These are phyloP conservation scores for Eimeria acervulina DNA, from an alignment of 169 alveolate species.

Conservation along the genomic window DNA sequence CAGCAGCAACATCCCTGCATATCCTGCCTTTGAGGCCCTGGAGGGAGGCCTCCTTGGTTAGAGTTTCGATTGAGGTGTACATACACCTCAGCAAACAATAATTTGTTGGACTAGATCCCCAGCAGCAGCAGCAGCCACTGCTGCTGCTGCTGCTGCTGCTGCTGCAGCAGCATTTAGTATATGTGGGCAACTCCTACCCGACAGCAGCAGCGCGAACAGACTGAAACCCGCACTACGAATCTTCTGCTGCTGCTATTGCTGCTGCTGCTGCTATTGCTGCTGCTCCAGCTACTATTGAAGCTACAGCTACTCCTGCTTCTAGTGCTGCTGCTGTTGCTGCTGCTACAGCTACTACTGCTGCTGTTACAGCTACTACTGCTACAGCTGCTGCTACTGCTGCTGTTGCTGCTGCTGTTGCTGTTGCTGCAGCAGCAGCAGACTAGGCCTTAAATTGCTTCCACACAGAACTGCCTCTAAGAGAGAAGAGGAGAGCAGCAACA, in stretches of 20 bases:
- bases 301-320: too few relatives aligned
- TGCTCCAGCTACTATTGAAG: neutral
- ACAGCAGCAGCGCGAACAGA: neutral
- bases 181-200: neutral
- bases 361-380: neutral
- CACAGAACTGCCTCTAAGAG: neutral
- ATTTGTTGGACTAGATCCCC: neutral
- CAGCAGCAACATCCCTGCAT: conserved; percentile 51
- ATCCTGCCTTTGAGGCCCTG: too few relatives aligned
- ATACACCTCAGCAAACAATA: conserved; percentile 23
- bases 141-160: conserved; percentile 8
- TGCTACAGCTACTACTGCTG: too few relatives aligned
- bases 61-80: neutral
- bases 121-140: conserved; percentile 27
- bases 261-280: conserved; percentile 8
- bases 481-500: neutral
- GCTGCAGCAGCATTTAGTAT: neutral
- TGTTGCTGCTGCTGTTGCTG: conserved; percentile 18
- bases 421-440: neutral
- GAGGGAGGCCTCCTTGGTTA: too few relatives aligned
- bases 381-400: conserved; percentile 7
- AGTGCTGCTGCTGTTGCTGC: too few relatives aligned
- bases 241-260: conserved; percentile 7
- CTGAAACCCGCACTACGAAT: neutral
- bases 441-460: neutral